Base-by-base conservation (phyloP, 352 stramenopile genomes). In the Phytophthora hybrid region DNA sequence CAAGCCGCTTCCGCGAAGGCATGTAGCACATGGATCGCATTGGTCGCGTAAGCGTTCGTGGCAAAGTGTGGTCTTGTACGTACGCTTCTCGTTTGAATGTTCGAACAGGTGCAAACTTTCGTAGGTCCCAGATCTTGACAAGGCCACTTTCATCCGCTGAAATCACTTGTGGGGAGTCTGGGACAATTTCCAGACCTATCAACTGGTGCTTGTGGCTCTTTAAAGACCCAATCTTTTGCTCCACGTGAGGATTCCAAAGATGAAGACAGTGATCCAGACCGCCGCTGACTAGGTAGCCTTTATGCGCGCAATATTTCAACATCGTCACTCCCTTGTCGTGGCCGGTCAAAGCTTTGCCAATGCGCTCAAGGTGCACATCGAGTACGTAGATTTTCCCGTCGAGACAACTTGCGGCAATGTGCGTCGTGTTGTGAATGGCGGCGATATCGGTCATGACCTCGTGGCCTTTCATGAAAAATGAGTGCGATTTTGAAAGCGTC, bases 311-410 rank as follows among this genome's bases (percentile, higher is more conserved):
- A 54, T 88, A 92, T n/a, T 72, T 58, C 1, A 92, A 47, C 63
- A 81, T 73, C 14, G 83, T 76, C 14, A 90, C 77, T 4, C 74
- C 82, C 37, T 84, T 81, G 7, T 65, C 71, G 47, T 87, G 83
- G 1, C 85, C 85, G 7, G 32, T 49, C 9, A 92, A 60, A 0
- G 74, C 77, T 44, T 87, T 82, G 0, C 57, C 66, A 0, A 82
- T 66, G 9, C 57, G 69, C 11, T 65, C 61, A 1, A 74, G 31
- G 29, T 73, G 59, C 19, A 89, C 61, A 31, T 91, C 83, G n/a
- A 88, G 39, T 61, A 91, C 85, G 66, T 89, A 85, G 39, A 91
- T 89, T 23, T 83, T 88, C 10, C 79, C 76, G n/a, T 89, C 78
- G 37, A 89, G 67, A 44, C 74, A 84, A 2, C 68, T 82, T 16